Percentiles rank a stretch among this genome's conserved stretches.
These are phyloP conservation scores for Mangifera indica DNA, from an alignment of 345 rosid species.

Conservation along the genomic window DNA sequence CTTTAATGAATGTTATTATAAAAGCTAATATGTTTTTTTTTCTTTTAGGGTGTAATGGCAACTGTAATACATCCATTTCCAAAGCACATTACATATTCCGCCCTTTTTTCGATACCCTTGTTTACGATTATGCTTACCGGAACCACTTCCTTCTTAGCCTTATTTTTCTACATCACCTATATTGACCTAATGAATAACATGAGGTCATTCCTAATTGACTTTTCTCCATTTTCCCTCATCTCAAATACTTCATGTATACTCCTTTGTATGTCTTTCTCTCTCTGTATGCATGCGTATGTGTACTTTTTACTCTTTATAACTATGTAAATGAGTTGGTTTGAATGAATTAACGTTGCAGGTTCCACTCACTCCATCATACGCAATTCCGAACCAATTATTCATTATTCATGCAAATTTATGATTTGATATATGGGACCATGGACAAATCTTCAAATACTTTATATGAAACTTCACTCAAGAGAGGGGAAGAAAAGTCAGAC, in stretches of 20 bases:
- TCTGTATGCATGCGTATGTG: too few relatives aligned
- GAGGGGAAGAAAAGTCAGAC: constrained; percentile 50
- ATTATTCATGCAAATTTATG: constrained; percentile 58
- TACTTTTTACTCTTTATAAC: neutral
- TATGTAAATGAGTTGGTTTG: too few relatives aligned
- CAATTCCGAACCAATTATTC: constrained; percentile 61
- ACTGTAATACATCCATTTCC: constrained; percentile 51
- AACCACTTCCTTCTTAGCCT: constrained; percentile 31
- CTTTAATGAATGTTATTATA: neutral
- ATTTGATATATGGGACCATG: constrained; percentile 48
- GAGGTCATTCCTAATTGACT: constrained; percentile 39
- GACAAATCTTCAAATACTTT: constrained; percentile 38
- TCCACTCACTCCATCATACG: constrained; percentile 64
- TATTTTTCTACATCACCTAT: constrained; percentile 40
- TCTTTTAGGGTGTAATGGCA: constrained; percentile 19
- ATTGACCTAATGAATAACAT: constrained; percentile 53
- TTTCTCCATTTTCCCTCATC: constrained; percentile 42
- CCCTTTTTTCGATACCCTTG: constrained; percentile 45
- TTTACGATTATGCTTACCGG: constrained; percentile 26
- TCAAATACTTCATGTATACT: constrained; percentile 48
- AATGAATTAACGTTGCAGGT: constrained; percentile 28
- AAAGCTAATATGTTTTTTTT: neutral
- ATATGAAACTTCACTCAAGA: constrained; percentile 39
- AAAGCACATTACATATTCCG: constrained; percentile 48
- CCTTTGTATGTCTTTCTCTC: constrained; percentile 38